These are phyloP conservation scores for Hymenoscyphus scutula DNA, from an alignment of 2,329 filamentous ascomycete species.

Conservation along the genomic window DNA sequence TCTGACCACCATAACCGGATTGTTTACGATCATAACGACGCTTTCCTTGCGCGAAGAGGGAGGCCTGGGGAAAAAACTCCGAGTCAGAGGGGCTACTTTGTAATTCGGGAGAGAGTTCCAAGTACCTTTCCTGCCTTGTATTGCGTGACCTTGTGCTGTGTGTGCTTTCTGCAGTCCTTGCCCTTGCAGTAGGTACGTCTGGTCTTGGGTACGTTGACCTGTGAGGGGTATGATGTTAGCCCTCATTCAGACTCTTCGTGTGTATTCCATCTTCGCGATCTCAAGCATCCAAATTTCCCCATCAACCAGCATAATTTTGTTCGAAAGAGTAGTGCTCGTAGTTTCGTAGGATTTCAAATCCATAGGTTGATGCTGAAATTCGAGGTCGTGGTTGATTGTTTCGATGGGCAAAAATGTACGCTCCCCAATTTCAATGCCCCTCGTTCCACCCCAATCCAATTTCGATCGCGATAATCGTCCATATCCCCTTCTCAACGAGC, in stretches of 20 bases:
- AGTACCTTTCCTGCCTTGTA: constrained; percentile 93
- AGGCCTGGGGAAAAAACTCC: constrained; percentile 54
- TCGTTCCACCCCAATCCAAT: neutral
- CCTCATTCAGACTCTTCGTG: constrained; percentile 15
- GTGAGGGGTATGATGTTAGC: constrained; percentile 23
- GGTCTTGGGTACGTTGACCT: constrained; percentile 98
- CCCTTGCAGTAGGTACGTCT: constrained; percentile 97
- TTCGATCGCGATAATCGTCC: neutral
- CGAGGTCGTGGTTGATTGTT: neutral
- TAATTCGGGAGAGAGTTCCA: constrained; percentile 7
- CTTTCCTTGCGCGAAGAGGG: constrained; percentile 97
- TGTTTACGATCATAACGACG: constrained; percentile 99
- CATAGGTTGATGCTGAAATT: neutral
- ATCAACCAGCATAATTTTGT: neutral
- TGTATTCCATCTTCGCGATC: constrained; percentile 7
- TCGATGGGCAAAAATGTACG: neutral
- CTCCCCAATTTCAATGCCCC: constrained; percentile 8
- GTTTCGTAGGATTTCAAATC: neutral
- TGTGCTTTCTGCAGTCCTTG: constrained; percentile 90
- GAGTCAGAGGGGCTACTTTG: constrained; percentile 24
- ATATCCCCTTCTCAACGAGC: neutral
- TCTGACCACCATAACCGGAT: constrained; percentile 99
- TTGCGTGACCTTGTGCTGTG: constrained; percentile 89
- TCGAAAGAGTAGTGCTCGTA: constrained; percentile 2
- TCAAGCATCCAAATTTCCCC: neutral